Base-by-base conservation (phyloP, 108 stramenopile genomes). In the Schizochytrium sp. region DNA sequence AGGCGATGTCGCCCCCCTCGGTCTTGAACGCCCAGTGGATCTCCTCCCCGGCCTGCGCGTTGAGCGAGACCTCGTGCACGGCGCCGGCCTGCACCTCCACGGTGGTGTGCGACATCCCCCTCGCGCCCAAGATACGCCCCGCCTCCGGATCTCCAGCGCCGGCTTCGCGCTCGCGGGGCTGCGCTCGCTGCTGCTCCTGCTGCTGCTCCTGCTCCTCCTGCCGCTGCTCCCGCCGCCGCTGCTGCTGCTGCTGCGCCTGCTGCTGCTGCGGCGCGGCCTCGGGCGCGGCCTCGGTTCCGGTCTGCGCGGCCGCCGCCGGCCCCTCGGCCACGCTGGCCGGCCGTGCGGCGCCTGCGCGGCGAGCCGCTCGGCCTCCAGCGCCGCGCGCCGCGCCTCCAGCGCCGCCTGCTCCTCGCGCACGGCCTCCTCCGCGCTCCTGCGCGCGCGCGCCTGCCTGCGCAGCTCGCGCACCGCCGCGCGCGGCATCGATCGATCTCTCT, bases 41-140 rank as follows among this genome's bases (percentile, higher is more conserved):
- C n/a, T 53, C 45, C 45, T 83, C 51, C 18, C 76, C 76, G 25
- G 76, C 48, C 51, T 47, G 43, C 6, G 28, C 76, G n/a, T 83
- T 53, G 25, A 83, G 76, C 48, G 76, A 53, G 25, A 83, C 76
- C 51, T 83, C 48, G 25, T 83, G 45, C 76, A 83, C 51, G 12
- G 76, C 45, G n/a, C 76, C 76, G 51, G 76, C 76, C 51, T 83
- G 76, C 45, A 83, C 76, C 51, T 53, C 76, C 45, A 83, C 76
- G 25, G 63, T 69, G 10, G 63, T 69, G 41, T 69, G 63, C 63
- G 63, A 69, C 63, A 69, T 69, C 25, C 41, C 3, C 63, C 18
- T 8, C 55, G 55, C 55, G 55, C 34, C 34, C 34, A 34, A 1
- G 34, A 34, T 34, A 34, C 34, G 1, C 34, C 34, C 34, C 34